Evolutionary conservation across 2,329 filamentous ascomycete genomes (phyloP).

Genomic region (Magnaporthales sp.): DNA sequence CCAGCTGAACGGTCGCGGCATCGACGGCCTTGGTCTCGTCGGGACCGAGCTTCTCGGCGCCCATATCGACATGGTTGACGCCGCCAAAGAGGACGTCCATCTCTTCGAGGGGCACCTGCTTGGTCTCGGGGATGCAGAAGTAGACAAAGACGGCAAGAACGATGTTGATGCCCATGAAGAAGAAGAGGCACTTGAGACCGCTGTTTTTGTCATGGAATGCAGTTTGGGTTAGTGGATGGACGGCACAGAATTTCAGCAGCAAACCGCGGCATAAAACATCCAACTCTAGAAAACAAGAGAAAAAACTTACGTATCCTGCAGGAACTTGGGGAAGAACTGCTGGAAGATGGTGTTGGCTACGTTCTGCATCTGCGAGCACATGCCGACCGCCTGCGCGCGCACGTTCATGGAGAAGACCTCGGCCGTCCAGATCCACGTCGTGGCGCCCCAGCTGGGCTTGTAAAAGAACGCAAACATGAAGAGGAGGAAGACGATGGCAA

Average conservation of each 20-base stretch:
- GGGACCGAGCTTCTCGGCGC: conserved; percentile 33
- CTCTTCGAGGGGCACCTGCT: conserved; percentile 40
- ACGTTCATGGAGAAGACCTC: conserved; percentile 63
- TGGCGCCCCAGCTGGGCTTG: conserved; percentile 59
- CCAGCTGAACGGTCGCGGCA: conserved; percentile 2
- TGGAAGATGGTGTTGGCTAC: conserved; percentile 57
- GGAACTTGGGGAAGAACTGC: conserved; percentile 52
- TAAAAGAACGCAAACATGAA: conserved; percentile 57
- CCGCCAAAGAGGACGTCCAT: conserved; percentile 48
- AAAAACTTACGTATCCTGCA: conserved; percentile 30
- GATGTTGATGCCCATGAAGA: conserved; percentile 33
- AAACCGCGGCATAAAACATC: no score
- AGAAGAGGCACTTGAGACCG: conserved; percentile 31
- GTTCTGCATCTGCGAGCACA: conserved; percentile 49
- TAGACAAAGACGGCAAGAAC: conserved; percentile 34
- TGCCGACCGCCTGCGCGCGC: conserved; percentile 60
- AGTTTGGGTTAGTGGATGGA: not conserved
- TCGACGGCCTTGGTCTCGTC: conserved; percentile 10
- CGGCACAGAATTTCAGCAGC: not conserved
- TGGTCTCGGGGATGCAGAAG: conserved; percentile 38
- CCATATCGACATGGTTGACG: conserved; percentile 45
- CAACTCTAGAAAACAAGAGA: not conserved
- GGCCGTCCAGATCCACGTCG: conserved; percentile 59
- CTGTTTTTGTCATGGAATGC: not conserved
- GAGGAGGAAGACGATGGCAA: conserved; percentile 54